Evolutionary conservation across 2,329 filamentous ascomycete species (phyloP).

Genomic region (Colletotrichum sansevieriae): DNA sequence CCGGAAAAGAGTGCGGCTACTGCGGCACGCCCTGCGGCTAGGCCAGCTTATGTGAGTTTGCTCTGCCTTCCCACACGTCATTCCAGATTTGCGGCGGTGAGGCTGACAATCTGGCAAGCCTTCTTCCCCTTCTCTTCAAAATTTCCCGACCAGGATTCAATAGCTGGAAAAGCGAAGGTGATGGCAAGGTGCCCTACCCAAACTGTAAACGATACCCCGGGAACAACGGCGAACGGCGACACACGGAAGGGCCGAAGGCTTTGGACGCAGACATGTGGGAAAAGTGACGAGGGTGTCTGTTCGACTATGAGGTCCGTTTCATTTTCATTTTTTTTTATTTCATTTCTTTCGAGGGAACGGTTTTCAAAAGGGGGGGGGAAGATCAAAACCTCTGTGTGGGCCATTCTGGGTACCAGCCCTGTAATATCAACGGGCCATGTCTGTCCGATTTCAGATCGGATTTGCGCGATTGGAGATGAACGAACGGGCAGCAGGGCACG

Average conservation of each 20-base stretch:
- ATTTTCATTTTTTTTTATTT: slow-evolving; percentile 15
- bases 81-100: slow-evolving; percentile 27
- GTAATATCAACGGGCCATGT: slow-evolving; percentile 40
- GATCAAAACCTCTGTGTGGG: slow-evolving; percentile 31
- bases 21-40: slow-evolving; percentile 61
- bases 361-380: slow-evolving; percentile 20
- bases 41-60: slow-evolving; percentile 35
- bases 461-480: slow-evolving; percentile 18
- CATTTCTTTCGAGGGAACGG: slow-evolving; percentile 18
- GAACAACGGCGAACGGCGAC: slow-evolving; percentile 39
- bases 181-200: slow-evolving; percentile 17
- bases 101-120: slow-evolving; percentile 26
- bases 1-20: slow-evolving; percentile 63
- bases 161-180: slow-evolving; percentile 24
- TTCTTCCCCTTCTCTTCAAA: background rate
- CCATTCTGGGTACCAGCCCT: slow-evolving; percentile 40
- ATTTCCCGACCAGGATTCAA: slow-evolving; percentile 25
- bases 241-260: slow-evolving; percentile 14
- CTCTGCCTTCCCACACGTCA: slow-evolving; percentile 4
- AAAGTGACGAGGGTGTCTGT: slow-evolving; percentile 28
- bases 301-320: slow-evolving; percentile 35
- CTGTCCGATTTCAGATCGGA: slow-evolving; percentile 38
- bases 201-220: slow-evolving; percentile 40
- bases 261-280: slow-evolving; percentile 10
- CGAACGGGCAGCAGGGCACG: background rate